Evolutionary conservation across 768 basidiomycete species (phyloP).

Genomic region (Lyophyllum decastes): DNA sequence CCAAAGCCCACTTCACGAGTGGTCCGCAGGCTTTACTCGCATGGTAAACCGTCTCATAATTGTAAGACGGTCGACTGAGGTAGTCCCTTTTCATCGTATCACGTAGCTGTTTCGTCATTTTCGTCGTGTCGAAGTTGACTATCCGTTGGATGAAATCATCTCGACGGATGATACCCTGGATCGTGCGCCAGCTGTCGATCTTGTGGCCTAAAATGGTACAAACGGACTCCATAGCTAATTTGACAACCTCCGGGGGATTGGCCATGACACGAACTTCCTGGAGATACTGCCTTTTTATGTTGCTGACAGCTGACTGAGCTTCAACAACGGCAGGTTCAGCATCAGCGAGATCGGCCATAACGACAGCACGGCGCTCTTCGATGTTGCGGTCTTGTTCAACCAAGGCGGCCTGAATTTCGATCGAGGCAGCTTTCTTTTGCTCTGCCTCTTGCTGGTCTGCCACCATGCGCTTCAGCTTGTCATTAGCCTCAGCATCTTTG

Average conservation of each 20-base stretch:
- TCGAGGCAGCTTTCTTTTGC: conserved; percentile 95
- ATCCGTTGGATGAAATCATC: conserved; percentile 97
- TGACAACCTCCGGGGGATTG: conserved; percentile 97
- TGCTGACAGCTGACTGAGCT: conserved; percentile 94
- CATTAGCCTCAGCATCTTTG: conserved; percentile 94
- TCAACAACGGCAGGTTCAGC: conserved; percentile 97
- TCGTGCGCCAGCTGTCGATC: conserved; percentile 95
- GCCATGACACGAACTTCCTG: conserved; percentile 98
- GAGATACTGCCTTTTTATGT: conserved; percentile 92
- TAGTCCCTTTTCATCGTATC: conserved; percentile 93
- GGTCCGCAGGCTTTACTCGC: conserved; percentile 98
- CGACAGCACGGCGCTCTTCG: conserved; percentile 82
- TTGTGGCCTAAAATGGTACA: conserved; percentile 96
- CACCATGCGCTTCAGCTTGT: conserved; percentile 97
- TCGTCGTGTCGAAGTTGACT: conserved; percentile 91
- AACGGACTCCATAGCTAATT: conserved; percentile 97
- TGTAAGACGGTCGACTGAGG: conserved; percentile 87
- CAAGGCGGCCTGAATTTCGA: conserved; percentile 92
- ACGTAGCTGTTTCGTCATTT: conserved; percentile 88
- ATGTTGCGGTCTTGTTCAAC: conserved; percentile 91
- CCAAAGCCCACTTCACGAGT: conserved; percentile 96
- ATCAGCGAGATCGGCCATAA: conserved; percentile 94
- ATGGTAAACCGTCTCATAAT: conserved; percentile 92
- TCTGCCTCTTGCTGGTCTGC: conserved; percentile 98
- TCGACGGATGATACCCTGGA: conserved; percentile 92